Percentiles rank a stretch among this genome's conserved stretches.
These are phyloP conservation scores for Brassica incana DNA, from an alignment of 345 rosid genomes.

Conservation along the genomic window DNA sequence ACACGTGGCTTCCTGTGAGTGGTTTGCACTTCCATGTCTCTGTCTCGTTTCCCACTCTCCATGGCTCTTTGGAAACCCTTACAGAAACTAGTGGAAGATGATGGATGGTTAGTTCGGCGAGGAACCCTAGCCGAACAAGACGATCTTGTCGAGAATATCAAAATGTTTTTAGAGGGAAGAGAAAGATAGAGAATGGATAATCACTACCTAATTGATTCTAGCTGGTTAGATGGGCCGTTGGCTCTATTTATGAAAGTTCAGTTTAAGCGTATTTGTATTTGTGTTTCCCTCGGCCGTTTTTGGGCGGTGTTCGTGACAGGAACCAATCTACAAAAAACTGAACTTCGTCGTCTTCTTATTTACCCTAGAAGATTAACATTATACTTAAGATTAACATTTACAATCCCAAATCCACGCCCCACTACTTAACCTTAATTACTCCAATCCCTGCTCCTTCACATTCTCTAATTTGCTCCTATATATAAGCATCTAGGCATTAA, in stretches of 20 bases:
- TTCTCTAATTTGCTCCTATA: too few species aligned
- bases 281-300: too few species aligned
- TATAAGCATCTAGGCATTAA: too few species aligned
- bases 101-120: constrained; percentile 6
- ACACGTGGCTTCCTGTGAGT: constrained; percentile 59
- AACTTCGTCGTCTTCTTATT: too few species aligned
- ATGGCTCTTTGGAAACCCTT: neutral
- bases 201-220: neutral
- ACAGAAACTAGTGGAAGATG: neutral
- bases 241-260: neutral
- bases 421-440: too few species aligned
- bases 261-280: too few species aligned
- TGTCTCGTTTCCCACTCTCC: constrained; percentile 41
- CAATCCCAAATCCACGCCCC: too few species aligned
- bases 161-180: constrained; percentile 37
- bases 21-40: constrained; percentile 36
- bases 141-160: constrained; percentile 10
- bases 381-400: too few species aligned
- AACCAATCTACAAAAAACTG: too few species aligned
- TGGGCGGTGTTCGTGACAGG: too few species aligned
- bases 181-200: neutral
- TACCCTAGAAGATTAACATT: too few species aligned
- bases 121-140: constrained; percentile 25
- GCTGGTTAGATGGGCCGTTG: constrained; percentile 22
- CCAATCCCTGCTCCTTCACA: too few species aligned